Evolutionary conservation across 164 flowering plant species (phyloP), one percentile per base, ranked within the genome.

Genomic region (Chloranthus sessilifolius): DNA sequence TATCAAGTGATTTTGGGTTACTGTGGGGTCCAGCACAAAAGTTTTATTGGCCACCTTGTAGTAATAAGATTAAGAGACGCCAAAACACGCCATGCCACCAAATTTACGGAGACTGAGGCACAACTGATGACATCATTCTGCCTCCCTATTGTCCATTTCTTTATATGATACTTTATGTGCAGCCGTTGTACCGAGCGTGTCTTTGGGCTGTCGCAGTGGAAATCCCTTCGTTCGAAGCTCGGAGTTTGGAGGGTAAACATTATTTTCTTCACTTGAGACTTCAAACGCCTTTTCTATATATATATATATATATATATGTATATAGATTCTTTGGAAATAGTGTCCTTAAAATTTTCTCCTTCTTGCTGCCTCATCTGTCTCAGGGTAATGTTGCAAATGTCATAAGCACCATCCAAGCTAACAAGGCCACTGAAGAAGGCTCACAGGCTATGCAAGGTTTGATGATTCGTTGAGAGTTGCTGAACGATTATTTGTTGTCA

Each of bases 231-330:
- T 54, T 52, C 80, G 42, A 85, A 80, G 69, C 78, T 92, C 15
- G 74, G 74, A 25, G 59, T 77, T 33, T 92, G 94, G 99, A 84
- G 78, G 91, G 99, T 88, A 82, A 69, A 50, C n/a, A n/a, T n/a
- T n/a, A n/a, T n/a, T n/a, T n/a, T n/a, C n/a, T n/a, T n/a, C n/a
- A n/a, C n/a, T n/a, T n/a, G n/a, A n/a, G n/a, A n/a, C n/a, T n/a
- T n/a, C n/a, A n/a, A n/a, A n/a, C n/a, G n/a, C n/a, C n/a, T n/a
- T n/a, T n/a, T n/a, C n/a, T n/a, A n/a, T n/a, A n/a, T n/a, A n/a
- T n/a, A n/a, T n/a, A n/a, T n/a, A n/a, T n/a, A n/a, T n/a, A n/a
- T n/a, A n/a, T n/a, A n/a, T n/a, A n/a, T n/a, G n/a, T n/a, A n/a
- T n/a, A n/a, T n/a, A n/a, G n/a, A n/a, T n/a, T n/a, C n/a, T n/a